Evolutionary conservation across 2,329 filamentous ascomycete genomes (phyloP).

Genomic region (Cladophialophora bantiana): DNA sequence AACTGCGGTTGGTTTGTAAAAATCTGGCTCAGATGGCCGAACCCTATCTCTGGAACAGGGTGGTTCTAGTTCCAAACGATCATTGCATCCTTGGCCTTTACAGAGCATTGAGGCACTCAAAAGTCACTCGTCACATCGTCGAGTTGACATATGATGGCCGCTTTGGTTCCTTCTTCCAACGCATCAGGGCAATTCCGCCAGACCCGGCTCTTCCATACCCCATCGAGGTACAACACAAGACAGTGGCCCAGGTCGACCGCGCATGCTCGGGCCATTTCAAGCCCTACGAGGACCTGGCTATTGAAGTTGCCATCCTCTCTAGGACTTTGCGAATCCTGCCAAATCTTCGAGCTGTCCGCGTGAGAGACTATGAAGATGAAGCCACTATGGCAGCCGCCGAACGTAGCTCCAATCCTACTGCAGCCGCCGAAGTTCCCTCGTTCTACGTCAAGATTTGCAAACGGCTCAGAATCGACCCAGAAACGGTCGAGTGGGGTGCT

Average conservation of each 20-base stretch:
- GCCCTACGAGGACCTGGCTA: slow-evolving; percentile 31
- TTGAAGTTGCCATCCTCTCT: slow-evolving; percentile 32
- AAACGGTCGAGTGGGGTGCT: slow-evolving; percentile 18
- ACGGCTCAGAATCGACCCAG: slow-evolving; percentile 20
- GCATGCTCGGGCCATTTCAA: slow-evolving; percentile 28
- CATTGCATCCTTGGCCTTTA: slow-evolving; percentile 33
- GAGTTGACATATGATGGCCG: slow-evolving; percentile 35
- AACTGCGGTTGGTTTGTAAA: slow-evolving; percentile 35
- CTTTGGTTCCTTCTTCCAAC: slow-evolving; percentile 28
- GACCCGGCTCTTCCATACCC: slow-evolving; percentile 10
- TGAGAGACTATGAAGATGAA: slow-evolving; percentile 31
- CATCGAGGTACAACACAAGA: slow-evolving; percentile 16
- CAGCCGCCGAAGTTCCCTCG: slow-evolving; percentile 20
- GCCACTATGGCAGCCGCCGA: neutral
- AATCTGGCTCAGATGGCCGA: slow-evolving; percentile 31
- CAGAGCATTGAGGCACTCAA: slow-evolving; percentile 28
- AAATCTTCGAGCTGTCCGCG: slow-evolving; percentile 26
- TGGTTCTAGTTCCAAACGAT: slow-evolving; percentile 35
- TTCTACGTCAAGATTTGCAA: slow-evolving; percentile 33
- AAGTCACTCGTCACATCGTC: slow-evolving; percentile 27
- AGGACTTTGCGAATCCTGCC: slow-evolving; percentile 29
- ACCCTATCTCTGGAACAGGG: slow-evolving; percentile 32
- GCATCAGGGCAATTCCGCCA: slow-evolving; percentile 24
- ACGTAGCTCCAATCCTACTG: too few relatives aligned
- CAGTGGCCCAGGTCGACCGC: slow-evolving; percentile 20